phyloP scores from a whole-genome alignment of 1,139 yeast genomes.

The Saccharomyces hybrid region DNA sequence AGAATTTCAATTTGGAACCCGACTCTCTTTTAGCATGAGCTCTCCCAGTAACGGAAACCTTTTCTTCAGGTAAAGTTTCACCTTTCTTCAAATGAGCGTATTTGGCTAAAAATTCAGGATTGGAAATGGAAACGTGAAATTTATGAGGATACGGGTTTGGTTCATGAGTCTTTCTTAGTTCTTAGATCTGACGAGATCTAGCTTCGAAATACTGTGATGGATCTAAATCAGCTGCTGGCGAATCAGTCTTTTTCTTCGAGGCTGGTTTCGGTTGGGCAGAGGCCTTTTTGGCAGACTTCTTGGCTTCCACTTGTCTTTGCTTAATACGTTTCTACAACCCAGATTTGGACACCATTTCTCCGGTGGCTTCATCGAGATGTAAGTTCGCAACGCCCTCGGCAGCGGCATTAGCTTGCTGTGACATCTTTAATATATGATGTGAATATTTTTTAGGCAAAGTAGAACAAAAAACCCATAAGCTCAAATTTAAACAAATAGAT shows the following conservation, averaged over 20 bases:
- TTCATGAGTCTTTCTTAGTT: conserved; percentile 59
- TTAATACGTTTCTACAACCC: too few species aligned
- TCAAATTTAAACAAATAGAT: not conserved
- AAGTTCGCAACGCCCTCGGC: too few species aligned
- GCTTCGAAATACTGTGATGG: conserved; percentile 90
- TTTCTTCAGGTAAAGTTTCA: conserved; percentile 66
- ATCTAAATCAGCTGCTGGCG: conserved; percentile 79
- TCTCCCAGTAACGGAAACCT: conserved; percentile 83
- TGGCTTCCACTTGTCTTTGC: too few species aligned
- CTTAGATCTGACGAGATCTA: conserved; percentile 84
- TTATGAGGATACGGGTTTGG: conserved; percentile 97
- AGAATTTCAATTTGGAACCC: conserved; percentile 90
- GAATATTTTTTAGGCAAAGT: not conserved
- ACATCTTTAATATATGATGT: not conserved
- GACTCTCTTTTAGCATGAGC: conserved; percentile 94
- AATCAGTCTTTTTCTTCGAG: conserved; percentile 34
- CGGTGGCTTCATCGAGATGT: too few species aligned
- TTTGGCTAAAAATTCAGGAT: conserved; percentile 67
- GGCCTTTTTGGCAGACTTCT: too few species aligned
- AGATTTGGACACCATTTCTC: too few species aligned
- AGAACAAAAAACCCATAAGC: not conserved
- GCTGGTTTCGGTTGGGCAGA: too few species aligned
- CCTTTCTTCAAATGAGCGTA: conserved; percentile 74
- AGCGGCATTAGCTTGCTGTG: conserved; percentile 43
- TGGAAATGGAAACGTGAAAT: conserved; percentile 59